These are phyloP conservation scores for Juglanconis oblonga DNA, from an alignment of 2,329 filamentous ascomycete species.

Conservation along the genomic window DNA sequence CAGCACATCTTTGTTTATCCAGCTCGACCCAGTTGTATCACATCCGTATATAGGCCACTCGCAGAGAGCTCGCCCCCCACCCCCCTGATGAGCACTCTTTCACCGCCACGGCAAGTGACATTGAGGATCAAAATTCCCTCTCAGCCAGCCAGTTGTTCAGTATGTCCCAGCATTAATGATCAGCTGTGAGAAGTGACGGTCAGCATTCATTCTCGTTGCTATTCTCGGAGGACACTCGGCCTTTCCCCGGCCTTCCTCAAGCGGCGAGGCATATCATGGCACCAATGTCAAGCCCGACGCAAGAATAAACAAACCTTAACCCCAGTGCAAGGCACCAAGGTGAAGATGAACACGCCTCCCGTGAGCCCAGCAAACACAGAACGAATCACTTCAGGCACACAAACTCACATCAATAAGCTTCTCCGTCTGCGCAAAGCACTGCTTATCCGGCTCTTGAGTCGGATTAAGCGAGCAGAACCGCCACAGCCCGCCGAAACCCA, in stretches of 20 bases:
- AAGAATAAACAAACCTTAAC: no score
- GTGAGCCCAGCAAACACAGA: background rate
- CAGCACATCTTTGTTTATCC: background rate
- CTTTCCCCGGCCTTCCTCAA: background rate
- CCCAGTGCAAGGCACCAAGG: background rate
- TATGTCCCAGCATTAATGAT: conserved; percentile 16
- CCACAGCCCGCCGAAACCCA: conserved; percentile 65
- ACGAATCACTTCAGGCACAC: background rate
- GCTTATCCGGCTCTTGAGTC: conserved; percentile 40
- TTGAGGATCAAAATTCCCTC: background rate
- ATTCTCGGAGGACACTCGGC: background rate
- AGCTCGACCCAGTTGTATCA: background rate
- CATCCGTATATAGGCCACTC: background rate
- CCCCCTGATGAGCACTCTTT: background rate
- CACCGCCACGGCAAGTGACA: background rate
- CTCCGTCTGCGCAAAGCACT: conserved; percentile 54
- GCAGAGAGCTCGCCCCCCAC: no score
- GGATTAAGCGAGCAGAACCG: conserved; percentile 47
- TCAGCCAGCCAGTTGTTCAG: background rate
- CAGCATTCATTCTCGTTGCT: background rate
- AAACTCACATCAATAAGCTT: conserved; percentile 57
- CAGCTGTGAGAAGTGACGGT: conserved; percentile 1
- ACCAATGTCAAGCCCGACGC: no score
- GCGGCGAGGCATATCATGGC: no score
- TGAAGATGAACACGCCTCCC: background rate